Percentiles rank a stretch among this genome's conserved stretches.
Evolutionary conservation across 192 early-diverging fungal genomes (phyloP).

Genomic region (Backusella tuberculispora): DNA sequence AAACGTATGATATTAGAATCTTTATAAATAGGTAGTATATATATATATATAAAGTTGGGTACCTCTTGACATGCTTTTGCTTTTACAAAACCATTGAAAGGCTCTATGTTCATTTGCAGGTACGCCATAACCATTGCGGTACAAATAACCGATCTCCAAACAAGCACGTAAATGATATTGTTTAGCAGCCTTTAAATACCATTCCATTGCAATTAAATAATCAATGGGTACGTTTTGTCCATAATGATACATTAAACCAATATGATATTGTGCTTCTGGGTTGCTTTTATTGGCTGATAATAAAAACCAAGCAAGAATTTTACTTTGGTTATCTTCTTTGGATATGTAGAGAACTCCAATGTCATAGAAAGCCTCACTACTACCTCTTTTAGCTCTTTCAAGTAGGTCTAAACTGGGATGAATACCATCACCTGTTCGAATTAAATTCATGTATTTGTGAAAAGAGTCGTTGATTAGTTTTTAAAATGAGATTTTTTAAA

Average conservation of each 20-base stretch:
- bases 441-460: too few relatives aligned
- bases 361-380: neutral
- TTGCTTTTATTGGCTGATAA: neutral
- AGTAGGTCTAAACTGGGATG: neutral
- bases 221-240: neutral
- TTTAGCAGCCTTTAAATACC: neutral
- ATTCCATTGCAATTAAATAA: neutral
- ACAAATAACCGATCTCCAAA: neutral
- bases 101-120: neutral
- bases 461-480: too few relatives aligned
- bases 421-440: too few relatives aligned
- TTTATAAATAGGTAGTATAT: too few relatives aligned
- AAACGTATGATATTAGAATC: neutral
- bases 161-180: neutral
- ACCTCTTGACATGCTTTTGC: neutral
- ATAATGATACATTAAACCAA: constrained; percentile 3
- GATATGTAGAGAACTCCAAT: neutral
- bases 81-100: constrained; percentile 6
- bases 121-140: neutral
- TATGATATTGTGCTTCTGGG: neutral
- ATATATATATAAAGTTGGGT: neutral
- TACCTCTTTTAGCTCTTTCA: neutral
- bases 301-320: neutral
- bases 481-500: too few relatives aligned
- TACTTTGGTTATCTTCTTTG: neutral